Evolutionary conservation across 257 asterid genomes (phyloP).

Genomic region (Hygrophila difformis): DNA sequence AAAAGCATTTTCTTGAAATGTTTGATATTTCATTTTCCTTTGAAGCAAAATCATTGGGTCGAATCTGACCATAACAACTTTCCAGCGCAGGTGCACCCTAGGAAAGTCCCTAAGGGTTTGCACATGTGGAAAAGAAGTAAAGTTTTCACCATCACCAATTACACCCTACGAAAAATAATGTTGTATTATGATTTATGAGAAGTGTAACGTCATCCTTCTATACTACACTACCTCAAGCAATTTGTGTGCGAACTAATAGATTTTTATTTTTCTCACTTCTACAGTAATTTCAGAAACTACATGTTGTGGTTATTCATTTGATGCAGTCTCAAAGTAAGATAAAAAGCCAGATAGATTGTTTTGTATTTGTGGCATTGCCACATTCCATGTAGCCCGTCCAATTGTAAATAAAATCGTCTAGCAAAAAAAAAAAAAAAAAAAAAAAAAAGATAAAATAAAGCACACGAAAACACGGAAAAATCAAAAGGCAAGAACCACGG

Average conservation of each 20-base stretch:
- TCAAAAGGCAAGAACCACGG: neutral
- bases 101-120: conserved; percentile 64
- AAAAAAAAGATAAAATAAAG: neutral
- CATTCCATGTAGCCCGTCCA: neutral
- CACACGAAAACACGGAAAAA: neutral
- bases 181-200: too few relatives aligned
- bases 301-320: neutral
- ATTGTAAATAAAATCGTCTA: neutral
- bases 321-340: conserved; percentile 4
- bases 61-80: conserved; percentile 76
- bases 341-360: neutral
- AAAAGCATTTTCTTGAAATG: conserved; percentile 28
- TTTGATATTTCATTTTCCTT: conserved; percentile 25
- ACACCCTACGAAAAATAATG: conserved; percentile 36
- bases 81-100: conserved; percentile 41
- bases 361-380: neutral
- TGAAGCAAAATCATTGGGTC: conserved; percentile 41
- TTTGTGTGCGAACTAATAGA: neutral
- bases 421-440: conserved; percentile 10
- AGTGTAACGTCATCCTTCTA: neutral
- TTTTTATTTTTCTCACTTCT: neutral
- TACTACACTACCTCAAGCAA: conserved; percentile 2
- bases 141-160: conserved; percentile 18
- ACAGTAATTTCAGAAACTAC: neutral
- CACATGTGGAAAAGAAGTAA: conserved; percentile 43